Evolutionary conservation across 164 flowering plant genomes (phyloP).

Genomic region (Magnolia sinica): DNA sequence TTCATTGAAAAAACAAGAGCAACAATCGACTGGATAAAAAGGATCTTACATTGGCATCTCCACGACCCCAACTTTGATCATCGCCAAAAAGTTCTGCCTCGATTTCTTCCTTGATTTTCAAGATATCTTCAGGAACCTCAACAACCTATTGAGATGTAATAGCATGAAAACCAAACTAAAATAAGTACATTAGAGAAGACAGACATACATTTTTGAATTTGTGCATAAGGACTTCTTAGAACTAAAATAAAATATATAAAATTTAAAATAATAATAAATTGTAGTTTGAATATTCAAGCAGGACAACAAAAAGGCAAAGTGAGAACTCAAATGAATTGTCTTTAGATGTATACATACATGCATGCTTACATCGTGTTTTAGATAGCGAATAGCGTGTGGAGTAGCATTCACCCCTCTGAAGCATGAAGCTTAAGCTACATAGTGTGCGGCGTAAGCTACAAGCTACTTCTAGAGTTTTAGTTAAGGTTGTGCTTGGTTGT

Average conservation of each 20-base stretch:
- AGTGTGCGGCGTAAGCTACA: too few relatives aligned
- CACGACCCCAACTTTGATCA: slow-evolving; percentile 73
- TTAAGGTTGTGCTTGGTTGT: too few relatives aligned
- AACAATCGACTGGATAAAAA: not conserved
- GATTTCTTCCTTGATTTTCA: slow-evolving; percentile 69
- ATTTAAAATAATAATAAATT: not conserved
- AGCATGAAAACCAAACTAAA: not conserved
- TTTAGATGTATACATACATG: too few relatives aligned
- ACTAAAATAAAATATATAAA: not conserved
- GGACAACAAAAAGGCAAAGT: not conserved
- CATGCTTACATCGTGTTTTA: too few relatives aligned
- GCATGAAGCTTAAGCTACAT: too few relatives aligned
- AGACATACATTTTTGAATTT: not conserved
- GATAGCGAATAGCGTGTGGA: too few relatives aligned
- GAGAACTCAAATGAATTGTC: not conserved
- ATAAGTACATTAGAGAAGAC: not conserved
- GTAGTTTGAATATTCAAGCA: not conserved
- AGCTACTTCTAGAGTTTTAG: too few relatives aligned
- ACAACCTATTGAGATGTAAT: slow-evolving; percentile 33
- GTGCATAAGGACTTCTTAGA: not conserved
- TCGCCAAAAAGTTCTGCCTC: slow-evolving; percentile 73
- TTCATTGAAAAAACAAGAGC: not conserved
- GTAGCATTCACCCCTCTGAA: too few relatives aligned
- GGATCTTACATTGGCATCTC: slow-evolving; percentile 57
- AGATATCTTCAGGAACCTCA: slow-evolving; percentile 57